These are phyloP conservation scores for Samsoniella hepiali DNA, from an alignment of 2,329 filamentous ascomycete species.

Conservation along the genomic window DNA sequence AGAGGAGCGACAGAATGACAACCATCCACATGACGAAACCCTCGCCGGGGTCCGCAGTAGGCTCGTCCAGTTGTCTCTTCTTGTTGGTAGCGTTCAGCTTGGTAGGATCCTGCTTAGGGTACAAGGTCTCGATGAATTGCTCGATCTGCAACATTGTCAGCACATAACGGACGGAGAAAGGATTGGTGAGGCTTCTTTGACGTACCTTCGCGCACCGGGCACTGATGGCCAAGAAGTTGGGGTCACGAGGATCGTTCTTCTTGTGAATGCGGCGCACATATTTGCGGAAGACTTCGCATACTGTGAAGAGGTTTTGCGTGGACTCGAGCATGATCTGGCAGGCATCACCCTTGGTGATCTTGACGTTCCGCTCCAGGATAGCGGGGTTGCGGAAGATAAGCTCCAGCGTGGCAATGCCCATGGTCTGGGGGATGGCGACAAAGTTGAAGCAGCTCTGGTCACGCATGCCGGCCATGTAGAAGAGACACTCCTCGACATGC, in stretches of 20 bases:
- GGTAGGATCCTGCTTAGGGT: constrained; percentile 77
- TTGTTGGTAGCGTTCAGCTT: constrained; percentile 43
- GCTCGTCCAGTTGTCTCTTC: constrained; percentile 39
- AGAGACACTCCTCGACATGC: constrained; percentile 90
- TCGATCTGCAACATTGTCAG: constrained; percentile 62
- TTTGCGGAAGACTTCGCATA: constrained; percentile 77
- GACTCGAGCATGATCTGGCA: constrained; percentile 90
- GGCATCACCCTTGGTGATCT: constrained; percentile 93
- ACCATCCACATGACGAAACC: constrained; percentile 63
- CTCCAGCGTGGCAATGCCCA: constrained; percentile 95
- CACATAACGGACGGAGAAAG: not conserved
- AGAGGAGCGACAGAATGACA: constrained; percentile 63
- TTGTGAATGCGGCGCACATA: constrained; percentile 80
- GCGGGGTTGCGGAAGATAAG: constrained; percentile 86
- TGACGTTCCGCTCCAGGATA: constrained; percentile 84
- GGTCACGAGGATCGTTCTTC: constrained; percentile 92
- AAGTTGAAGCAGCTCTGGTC: constrained; percentile 99
- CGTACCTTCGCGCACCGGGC: constrained; percentile 79
- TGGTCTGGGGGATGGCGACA: constrained; percentile 90
- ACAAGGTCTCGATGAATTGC: constrained; percentile 91
- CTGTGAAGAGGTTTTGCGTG: constrained; percentile 79
- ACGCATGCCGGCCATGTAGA: constrained; percentile 90
- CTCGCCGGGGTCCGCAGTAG: constrained; percentile 54
- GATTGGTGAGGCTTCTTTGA: not conserved
- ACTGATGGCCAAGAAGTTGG: constrained; percentile 89